A percentile compares a stretch with the other conserved stretches of the same genome.
Evolutionary conservation across 1,284 basidiomycete genomes (phyloP).

Genomic region (Pseudozyma hubeiensis): DNA sequence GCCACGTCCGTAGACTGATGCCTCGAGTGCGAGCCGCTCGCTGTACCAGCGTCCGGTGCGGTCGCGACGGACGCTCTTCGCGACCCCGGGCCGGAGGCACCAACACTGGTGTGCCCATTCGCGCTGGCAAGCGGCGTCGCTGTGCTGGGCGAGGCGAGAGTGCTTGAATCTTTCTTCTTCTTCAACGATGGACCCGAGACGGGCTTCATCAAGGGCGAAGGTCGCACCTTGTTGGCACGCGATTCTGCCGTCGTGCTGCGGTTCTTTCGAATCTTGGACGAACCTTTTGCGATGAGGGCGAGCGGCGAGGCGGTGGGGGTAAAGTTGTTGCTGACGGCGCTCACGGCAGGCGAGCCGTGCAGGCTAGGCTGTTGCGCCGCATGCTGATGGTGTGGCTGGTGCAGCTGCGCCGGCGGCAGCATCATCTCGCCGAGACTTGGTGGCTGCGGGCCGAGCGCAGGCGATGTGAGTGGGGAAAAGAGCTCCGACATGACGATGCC

Average conservation of each 20-base stretch:
- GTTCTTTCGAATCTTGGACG: conserved; percentile 55
- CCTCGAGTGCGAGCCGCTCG: conserved; percentile 22
- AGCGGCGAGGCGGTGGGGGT: conserved; percentile 60
- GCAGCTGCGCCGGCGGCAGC: conserved; percentile 52
- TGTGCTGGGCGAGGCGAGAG: conserved; percentile 21
- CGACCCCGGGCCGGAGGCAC: conserved; percentile 23
- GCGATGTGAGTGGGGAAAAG: conserved; percentile 75
- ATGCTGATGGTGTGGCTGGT: conserved; percentile 63
- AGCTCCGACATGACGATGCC: conserved; percentile 70
- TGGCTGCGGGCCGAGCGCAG: conserved; percentile 72
- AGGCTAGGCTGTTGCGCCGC: conserved; percentile 15
- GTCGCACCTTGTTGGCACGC: conserved; percentile 59
- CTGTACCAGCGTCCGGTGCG: conserved; percentile 2
- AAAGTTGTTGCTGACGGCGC: conserved; percentile 25
- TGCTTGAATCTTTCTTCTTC: conserved; percentile 41
- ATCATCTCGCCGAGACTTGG: conserved; percentile 56
- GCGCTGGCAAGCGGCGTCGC: conserved; percentile 22
- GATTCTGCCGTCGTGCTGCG: conserved; percentile 59
- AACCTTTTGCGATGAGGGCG: conserved; percentile 48
- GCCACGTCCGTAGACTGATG: conserved; percentile 52
- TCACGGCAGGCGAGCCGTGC: conserved; percentile 42
- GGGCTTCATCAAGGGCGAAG: conserved; percentile 66
- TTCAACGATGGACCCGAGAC: conserved; percentile 36
- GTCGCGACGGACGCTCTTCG: conserved; percentile 27
- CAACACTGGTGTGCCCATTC: conserved; percentile 23